These are phyloP conservation scores for Aspergillus sclerotiicarbonarius DNA, from an alignment of 495 filamentous ascomycete species.

Conservation along the genomic window DNA sequence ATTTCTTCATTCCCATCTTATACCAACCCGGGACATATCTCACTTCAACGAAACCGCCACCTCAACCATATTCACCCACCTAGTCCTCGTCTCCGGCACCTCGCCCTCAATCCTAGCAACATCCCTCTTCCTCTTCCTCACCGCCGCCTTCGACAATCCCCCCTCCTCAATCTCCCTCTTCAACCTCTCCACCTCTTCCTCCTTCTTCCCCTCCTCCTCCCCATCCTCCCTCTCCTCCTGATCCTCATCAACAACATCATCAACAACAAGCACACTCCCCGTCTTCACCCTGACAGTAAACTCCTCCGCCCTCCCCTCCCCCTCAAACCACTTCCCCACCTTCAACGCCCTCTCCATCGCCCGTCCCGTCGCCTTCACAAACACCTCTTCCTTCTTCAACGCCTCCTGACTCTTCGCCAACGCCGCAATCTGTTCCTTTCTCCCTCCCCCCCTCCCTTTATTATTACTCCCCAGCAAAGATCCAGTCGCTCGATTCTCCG, in stretches of 20 bases:
- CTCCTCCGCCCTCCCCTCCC: constrained; percentile 44
- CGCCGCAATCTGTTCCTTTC: constrained; percentile 35
- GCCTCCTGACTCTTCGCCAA: constrained; percentile 39
- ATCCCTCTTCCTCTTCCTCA: constrained; percentile 43
- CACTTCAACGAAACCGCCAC: constrained; percentile 59
- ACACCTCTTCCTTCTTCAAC: constrained; percentile 56
- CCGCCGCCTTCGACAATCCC: constrained; percentile 19
- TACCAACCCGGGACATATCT: constrained; percentile 13
- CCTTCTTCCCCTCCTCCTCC: constrained; percentile 14
- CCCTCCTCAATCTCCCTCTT: neutral
- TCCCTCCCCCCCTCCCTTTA: too few species aligned
- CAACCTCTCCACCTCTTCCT: constrained; percentile 27
- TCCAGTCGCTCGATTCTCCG: constrained; percentile 57
- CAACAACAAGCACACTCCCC: constrained; percentile 64
- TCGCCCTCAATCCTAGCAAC: constrained; percentile 46
- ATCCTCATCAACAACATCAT: constrained; percentile 60
- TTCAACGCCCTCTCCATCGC: constrained; percentile 71
- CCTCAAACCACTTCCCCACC: constrained; percentile 63
- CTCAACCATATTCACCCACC: constrained; percentile 66
- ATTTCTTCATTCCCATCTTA: neutral
- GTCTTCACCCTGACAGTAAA: constrained; percentile 58
- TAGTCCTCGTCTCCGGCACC: constrained; percentile 56
- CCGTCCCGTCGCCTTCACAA: constrained; percentile 74
- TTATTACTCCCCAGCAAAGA: constrained; percentile 39
- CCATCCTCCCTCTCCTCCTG: constrained; percentile 22